A percentile compares a stretch with the other conserved stretches of the same genome.
These are phyloP conservation scores for Colletotrichum lini DNA, from an alignment of 2,329 filamentous ascomycete species.

Conservation along the genomic window DNA sequence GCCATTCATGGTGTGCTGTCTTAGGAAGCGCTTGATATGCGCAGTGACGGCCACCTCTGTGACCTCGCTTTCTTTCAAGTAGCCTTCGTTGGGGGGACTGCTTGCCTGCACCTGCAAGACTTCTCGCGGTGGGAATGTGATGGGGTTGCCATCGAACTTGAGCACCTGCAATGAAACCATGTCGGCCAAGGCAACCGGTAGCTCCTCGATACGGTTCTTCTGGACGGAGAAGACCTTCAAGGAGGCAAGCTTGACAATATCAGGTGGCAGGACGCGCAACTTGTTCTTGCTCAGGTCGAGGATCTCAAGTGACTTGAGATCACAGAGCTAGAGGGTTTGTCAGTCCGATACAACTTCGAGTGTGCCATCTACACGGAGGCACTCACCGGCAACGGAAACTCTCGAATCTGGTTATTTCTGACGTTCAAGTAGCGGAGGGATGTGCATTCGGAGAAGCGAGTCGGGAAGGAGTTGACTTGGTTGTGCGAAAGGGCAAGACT, in stretches of 20 bases:
- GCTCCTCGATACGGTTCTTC: slow-evolving; percentile 87
- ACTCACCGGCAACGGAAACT: slow-evolving; percentile 71
- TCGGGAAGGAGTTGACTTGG: slow-evolving; percentile 77
- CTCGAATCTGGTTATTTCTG: slow-evolving; percentile 79
- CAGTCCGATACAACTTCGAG: slow-evolving; percentile 37
- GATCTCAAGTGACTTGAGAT: slow-evolving; percentile 89
- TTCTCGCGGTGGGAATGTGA: slow-evolving; percentile 80
- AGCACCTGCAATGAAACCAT: slow-evolving; percentile 92
- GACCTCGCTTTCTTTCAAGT: slow-evolving; percentile 74
- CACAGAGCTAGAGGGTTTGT: slow-evolving; percentile 76
- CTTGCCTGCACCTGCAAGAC: slow-evolving; percentile 72
- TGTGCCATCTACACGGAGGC: slow-evolving; percentile 26
- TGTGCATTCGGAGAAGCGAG: slow-evolving; percentile 81
- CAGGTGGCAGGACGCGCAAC: slow-evolving; percentile 81
- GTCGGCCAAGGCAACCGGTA: slow-evolving; percentile 88
- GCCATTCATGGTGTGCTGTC: slow-evolving; percentile 66
- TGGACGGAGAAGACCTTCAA: slow-evolving; percentile 91
- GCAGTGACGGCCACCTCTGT: slow-evolving; percentile 72
- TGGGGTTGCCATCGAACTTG: slow-evolving; percentile 90
- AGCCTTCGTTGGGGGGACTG: slow-evolving; percentile 69
- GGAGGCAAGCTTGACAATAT: slow-evolving; percentile 85
- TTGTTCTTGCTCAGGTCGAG: slow-evolving; percentile 93
- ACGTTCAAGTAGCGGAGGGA: slow-evolving; percentile 86
- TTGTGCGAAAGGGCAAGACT: slow-evolving; percentile 89
- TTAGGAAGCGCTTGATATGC: slow-evolving; percentile 74